Base-by-base conservation (phyloP, 805 yeast genomes). In the Zygotorulaspora sp. region DNA sequence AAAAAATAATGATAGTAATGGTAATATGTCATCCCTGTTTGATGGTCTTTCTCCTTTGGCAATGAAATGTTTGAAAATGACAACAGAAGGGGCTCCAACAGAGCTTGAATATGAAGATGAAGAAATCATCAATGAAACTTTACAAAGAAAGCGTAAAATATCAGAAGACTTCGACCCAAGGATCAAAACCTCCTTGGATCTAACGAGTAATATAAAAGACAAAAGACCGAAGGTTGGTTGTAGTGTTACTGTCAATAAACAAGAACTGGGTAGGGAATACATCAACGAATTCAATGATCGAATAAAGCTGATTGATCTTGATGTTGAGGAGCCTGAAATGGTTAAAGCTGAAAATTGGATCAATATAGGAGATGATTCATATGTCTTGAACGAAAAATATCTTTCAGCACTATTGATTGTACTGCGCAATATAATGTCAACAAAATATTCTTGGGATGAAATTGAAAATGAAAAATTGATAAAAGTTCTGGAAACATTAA, bases 31-130 rank as follows among this genome's bases (percentile, higher is more conserved):
- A 18, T 35, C 41, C 22, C 23, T 57, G 14, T 40, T 45, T 13
- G 43, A 45, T 4, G 47, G 49, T 3, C 43, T 58, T 11, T 50
- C 62, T n/a, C 51, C 52, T 2, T 30, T 48, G 18, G 61, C 62
- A 3, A 47, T 28, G 20, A 31, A 33, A 21, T 43, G 44, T 30
- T 28, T 57, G 2, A 27, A 22, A 9, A 35, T 31, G 1, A 38
- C 39, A 2, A 36, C 33, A 12, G 28, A 40, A 3, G n/a, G n/a
- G n/a, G n/a, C n/a, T n/a, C n/a, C n/a, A n/a, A n/a, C n/a, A n/a
- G n/a, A n/a, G n/a, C n/a, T n/a, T n/a, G 32, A 30, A 9, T 35
- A 47, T 11, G 21, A 26, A 7, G 17, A 38, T 11, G 27, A 35
- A 13, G 22, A 41, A 9, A 43, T 45, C 12, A 27, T 18, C 25